These are phyloP conservation scores for Blechomonas ayalai DNA, from an alignment of 208 protist genomes.

Conservation along the genomic window DNA sequence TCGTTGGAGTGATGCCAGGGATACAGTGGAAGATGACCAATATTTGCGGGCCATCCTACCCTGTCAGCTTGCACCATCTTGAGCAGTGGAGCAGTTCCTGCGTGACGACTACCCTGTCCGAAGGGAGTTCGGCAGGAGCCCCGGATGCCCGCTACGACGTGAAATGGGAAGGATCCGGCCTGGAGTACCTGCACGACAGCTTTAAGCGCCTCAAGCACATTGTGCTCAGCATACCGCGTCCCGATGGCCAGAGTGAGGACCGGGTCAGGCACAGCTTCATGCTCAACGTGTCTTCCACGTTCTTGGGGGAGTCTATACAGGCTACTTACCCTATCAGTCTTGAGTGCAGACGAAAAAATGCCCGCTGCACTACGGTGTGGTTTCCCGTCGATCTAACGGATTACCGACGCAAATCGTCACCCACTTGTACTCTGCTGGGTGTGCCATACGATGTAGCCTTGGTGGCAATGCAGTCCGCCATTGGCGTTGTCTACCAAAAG, in stretches of 20 bases:
- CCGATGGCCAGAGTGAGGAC: background rate
- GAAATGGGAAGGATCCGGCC: constrained; percentile 19
- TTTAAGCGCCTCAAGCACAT: constrained; percentile 31
- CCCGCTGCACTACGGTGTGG: constrained; percentile 14
- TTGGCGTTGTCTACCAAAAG: constrained; percentile 57
- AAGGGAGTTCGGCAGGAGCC: constrained; percentile 5
- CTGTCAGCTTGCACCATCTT: constrained; percentile 13
- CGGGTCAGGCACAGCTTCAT: too few relatives aligned
- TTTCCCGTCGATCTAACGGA: constrained; percentile 20
- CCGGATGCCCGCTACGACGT: too few relatives aligned
- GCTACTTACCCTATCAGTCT: constrained; percentile 6
- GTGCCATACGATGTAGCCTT: constrained; percentile 11
- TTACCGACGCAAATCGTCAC: background rate
- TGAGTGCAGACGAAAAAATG: constrained; percentile 14
- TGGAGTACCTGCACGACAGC: constrained; percentile 10
- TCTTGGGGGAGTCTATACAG: too few relatives aligned
- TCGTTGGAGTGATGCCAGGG: constrained; percentile 43
- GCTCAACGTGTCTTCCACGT: too few relatives aligned
- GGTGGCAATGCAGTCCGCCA: constrained; percentile 12
- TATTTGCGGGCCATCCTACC: constrained; percentile 34
- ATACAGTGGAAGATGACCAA: constrained; percentile 50
- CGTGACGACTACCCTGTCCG: constrained; percentile 6
- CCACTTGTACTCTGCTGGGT: background rate
- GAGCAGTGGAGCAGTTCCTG: constrained; percentile 22
- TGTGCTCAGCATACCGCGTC: constrained; percentile 26